phyloP scores from a whole-genome alignment of 169 alveolate species.

The Cryptosporidium sp. region DNA sequence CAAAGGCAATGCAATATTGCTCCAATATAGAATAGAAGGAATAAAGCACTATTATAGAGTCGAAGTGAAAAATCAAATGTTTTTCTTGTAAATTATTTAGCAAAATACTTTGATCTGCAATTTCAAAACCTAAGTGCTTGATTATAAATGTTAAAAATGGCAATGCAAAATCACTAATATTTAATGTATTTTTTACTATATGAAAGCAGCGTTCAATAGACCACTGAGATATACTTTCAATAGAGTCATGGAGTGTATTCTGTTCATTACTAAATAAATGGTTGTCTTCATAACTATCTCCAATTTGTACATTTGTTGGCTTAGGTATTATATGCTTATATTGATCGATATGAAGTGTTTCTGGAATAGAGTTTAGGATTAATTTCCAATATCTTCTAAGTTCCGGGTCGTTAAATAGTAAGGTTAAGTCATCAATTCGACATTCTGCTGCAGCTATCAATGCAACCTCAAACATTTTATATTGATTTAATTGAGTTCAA shows the following conservation, averaged over 20 bases:
- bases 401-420: background rate
- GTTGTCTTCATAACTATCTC: background rate
- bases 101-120: background rate
- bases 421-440: slow-evolving; percentile 7
- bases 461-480: slow-evolving; percentile 35
- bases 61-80: background rate
- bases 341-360: slow-evolving; percentile 27
- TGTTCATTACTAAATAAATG: background rate
- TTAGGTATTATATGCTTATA: slow-evolving; percentile 33
- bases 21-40: slow-evolving; percentile 41
- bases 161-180: slow-evolving; percentile 32
- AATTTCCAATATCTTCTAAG: slow-evolving; percentile 40
- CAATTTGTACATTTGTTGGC: slow-evolving; percentile 4
- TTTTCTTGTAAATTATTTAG: background rate
- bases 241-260: background rate
- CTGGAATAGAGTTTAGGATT: slow-evolving; percentile 60
- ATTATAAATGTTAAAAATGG: slow-evolving; percentile 48
- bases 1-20: slow-evolving; percentile 4
- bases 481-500: background rate
- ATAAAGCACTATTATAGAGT: slow-evolving; percentile 12
- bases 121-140: slow-evolving; percentile 24
- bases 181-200: slow-evolving; percentile 39
- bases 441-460: slow-evolving; percentile 73
- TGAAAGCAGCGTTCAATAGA: slow-evolving; percentile 56
- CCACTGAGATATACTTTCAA: slow-evolving; percentile 46